phyloP scores from a whole-genome alignment of 108 stramenopile species.

The Pseudonitzschia delicatissima region DNA sequence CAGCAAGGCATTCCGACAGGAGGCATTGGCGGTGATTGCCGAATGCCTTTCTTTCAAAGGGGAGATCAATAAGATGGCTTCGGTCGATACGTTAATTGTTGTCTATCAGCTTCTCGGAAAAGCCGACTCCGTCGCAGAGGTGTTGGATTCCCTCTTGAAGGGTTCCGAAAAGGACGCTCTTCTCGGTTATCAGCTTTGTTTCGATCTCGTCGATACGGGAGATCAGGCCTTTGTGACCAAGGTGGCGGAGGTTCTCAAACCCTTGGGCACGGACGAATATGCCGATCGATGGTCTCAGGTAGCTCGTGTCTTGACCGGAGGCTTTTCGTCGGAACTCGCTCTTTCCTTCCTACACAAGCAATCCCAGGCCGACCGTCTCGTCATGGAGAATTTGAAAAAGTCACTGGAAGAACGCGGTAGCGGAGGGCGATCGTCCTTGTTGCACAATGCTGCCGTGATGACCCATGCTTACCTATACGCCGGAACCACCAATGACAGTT shows the following conservation, averaged over 20 bases:
- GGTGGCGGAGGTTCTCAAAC: slow-evolving; percentile 46
- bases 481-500: slow-evolving; percentile 95
- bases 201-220: slow-evolving; percentile 91
- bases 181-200: slow-evolving; percentile 94
- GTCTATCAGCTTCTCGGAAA: slow-evolving; percentile 80
- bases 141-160: slow-evolving; percentile 63
- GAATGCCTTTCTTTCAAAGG: slow-evolving; percentile 32
- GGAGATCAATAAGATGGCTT: slow-evolving; percentile 25
- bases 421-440: slow-evolving; percentile 75
- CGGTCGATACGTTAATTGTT: slow-evolving; percentile 52
- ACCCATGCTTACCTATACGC: slow-evolving; percentile 92
- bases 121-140: slow-evolving; percentile 58
- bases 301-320: slow-evolving; percentile 63
- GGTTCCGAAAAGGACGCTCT: slow-evolving; percentile 69
- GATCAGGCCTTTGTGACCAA: slow-evolving; percentile 90
- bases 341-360: slow-evolving; percentile 89
- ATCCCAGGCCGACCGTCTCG: slow-evolving; percentile 72
- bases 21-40: slow-evolving; percentile 72
- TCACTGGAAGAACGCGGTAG: slow-evolving; percentile 77
- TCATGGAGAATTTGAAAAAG: slow-evolving; percentile 89
- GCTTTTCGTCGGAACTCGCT: slow-evolving; percentile 83
- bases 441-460: slow-evolving; percentile 94
- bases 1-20: slow-evolving; percentile 69
- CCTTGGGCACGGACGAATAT: slow-evolving; percentile 20
- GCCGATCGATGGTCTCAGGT: slow-evolving; percentile 35